Evolutionary conservation across 2,329 filamentous ascomycete species (phyloP).

Genomic region (Hirsutella rhossiliensis): DNA sequence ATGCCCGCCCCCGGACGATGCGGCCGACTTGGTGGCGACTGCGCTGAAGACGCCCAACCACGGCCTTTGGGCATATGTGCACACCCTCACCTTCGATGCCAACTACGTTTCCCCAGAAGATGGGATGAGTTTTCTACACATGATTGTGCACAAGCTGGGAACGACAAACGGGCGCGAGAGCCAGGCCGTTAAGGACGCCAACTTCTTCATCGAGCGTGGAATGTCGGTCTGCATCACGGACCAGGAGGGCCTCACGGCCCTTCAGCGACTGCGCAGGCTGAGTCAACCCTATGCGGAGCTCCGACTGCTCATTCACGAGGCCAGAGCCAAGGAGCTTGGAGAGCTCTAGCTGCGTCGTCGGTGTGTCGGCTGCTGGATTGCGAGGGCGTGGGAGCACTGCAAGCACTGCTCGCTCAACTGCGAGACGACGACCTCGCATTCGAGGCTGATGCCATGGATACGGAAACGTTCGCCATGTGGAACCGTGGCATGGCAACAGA

Average conservation of each 20-base stretch:
- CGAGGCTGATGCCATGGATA: too few relatives aligned
- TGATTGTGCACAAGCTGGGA: conserved; percentile 2
- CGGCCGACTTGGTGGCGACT: neutral
- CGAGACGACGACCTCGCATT: too few relatives aligned
- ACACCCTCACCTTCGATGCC: conserved; percentile 1
- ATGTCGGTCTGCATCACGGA: neutral
- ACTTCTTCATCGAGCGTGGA: neutral
- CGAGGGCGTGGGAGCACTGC: too few relatives aligned
- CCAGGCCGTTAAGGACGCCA: neutral
- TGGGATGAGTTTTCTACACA: conserved; percentile 3
- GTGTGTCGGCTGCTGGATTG: too few relatives aligned
- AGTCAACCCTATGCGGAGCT: too few relatives aligned
- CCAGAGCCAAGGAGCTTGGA: too few relatives aligned
- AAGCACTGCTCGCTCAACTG: too few relatives aligned
- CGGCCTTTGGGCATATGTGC: neutral
- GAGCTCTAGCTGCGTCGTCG: too few relatives aligned
- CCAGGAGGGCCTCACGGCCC: neutral
- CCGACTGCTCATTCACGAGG: too few relatives aligned
- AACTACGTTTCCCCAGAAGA: neutral
- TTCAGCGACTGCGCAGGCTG: neutral
- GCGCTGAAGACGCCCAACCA: neutral
- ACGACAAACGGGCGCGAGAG: neutral
- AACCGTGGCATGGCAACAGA: too few relatives aligned
- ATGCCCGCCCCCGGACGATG: neutral
- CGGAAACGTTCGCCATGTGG: too few relatives aligned